These are phyloP conservation scores for Boletus sp. DNA, from an alignment of 1,284 basidiomycete genomes.

Conservation along the genomic window DNA sequence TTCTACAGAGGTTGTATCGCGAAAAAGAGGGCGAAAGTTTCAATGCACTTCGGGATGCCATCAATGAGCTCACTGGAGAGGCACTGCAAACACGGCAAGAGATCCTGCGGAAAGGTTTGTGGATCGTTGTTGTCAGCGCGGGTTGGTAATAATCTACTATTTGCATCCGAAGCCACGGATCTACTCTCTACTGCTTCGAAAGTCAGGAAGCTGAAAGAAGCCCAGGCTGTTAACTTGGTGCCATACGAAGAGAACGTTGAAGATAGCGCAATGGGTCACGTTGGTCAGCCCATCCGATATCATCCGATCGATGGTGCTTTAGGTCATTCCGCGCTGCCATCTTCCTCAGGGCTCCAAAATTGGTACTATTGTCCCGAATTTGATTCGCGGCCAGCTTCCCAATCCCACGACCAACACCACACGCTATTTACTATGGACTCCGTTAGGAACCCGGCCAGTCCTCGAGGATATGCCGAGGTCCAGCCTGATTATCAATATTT, in stretches of 20 bases:
- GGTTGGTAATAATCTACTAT: not conserved
- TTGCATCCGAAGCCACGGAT: conserved; percentile 15
- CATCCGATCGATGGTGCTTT: not conserved
- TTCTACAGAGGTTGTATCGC: conserved; percentile 27
- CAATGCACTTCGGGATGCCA: conserved; percentile 18
- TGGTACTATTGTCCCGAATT: conserved; percentile 1
- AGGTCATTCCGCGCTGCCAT: conserved; percentile 7
- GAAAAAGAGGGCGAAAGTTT: conserved; percentile 26
- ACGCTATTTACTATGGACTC: not conserved
- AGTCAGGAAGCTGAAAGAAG: not conserved
- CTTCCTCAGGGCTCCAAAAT: not conserved
- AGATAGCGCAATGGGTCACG: not conserved
- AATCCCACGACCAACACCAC: conserved; percentile 7
- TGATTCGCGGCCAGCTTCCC: not conserved
- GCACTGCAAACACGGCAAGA: conserved; percentile 29
- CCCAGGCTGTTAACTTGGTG: not conserved
- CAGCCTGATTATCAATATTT: not conserved
- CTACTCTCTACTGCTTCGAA: conserved; percentile 15
- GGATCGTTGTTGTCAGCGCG: not conserved
- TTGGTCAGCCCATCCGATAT: conserved; percentile 13
- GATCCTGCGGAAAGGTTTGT: conserved; percentile 24
- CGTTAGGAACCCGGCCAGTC: not conserved
- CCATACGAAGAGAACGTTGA: not conserved
- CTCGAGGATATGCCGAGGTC: not conserved
- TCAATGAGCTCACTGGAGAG: conserved; percentile 21